phyloP scores from a whole-genome alignment of 2,329 filamentous ascomycete genomes.

The Xylaria sp. region DNA sequence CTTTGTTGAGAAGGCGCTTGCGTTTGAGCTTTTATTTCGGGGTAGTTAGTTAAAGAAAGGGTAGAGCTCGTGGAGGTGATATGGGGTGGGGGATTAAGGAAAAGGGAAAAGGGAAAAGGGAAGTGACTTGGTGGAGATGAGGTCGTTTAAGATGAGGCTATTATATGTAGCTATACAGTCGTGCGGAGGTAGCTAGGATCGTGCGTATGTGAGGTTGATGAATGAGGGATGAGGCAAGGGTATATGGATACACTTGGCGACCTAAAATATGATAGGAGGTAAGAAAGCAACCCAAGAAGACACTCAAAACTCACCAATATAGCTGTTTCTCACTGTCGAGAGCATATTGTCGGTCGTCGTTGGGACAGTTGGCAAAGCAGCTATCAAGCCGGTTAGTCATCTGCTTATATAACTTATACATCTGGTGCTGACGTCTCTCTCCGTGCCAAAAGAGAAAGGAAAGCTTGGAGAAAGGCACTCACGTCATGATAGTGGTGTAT shows the following conservation, averaged over 20 bases:
- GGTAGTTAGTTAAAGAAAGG: not conserved
- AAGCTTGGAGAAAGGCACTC: slow-evolving; percentile 38
- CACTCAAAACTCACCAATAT: slow-evolving; percentile 44
- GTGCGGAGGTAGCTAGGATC: not conserved
- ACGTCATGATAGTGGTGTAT: slow-evolving; percentile 64
- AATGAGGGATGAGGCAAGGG: not conserved
- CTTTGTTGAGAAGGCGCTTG: slow-evolving; percentile 45
- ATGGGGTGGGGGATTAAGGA: no score
- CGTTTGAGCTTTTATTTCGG: slow-evolving; percentile 42
- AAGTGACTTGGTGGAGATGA: not conserved
- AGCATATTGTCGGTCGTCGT: slow-evolving; percentile 50
- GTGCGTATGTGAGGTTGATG: not conserved
- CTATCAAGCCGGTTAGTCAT: slow-evolving; percentile 44
- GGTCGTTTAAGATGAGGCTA: not conserved
- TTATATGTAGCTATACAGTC: no score
- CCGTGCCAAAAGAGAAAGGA: not conserved
- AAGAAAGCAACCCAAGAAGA: not conserved
- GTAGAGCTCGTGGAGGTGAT: not conserved
- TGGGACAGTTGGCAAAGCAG: slow-evolving; percentile 74
- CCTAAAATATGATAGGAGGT: no score
- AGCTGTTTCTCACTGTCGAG: slow-evolving; percentile 43
- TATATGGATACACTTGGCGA: not conserved
- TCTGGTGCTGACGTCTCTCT: no score
- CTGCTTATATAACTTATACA: not conserved
- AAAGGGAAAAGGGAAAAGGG: not conserved